A percentile compares a stretch with the other conserved stretches of the same genome.
These are phyloP conservation scores for Podospora sp. DNA, from an alignment of 495 filamentous ascomycete genomes.

Conservation along the genomic window DNA sequence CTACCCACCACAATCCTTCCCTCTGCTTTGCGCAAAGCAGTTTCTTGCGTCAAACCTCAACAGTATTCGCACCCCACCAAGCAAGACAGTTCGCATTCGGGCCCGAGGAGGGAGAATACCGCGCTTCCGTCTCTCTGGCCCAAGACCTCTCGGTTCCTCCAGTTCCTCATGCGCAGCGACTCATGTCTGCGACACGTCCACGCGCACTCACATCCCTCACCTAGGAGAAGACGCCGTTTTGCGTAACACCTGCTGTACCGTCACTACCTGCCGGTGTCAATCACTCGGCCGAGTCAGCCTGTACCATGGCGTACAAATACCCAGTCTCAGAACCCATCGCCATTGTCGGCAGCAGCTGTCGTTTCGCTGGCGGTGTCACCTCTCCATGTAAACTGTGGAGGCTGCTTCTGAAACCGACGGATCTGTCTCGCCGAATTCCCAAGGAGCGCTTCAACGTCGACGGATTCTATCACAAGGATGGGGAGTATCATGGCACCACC, in stretches of 20 bases:
- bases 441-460: conserved; percentile 52
- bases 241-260: background rate
- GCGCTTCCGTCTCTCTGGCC: background rate
- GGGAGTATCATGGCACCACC: conserved; percentile 51
- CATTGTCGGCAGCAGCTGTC: conserved; percentile 60
- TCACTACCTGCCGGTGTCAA: background rate
- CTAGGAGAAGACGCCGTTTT: background rate
- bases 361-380: conserved; percentile 59
- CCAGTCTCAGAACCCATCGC: conserved; percentile 57
- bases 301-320: conserved; percentile 38
- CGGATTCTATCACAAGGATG: conserved; percentile 53
- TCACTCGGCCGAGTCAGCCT: background rate
- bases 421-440: conserved; percentile 52
- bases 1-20: background rate
- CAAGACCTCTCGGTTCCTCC: background rate
- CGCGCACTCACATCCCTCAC: background rate
- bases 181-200: background rate
- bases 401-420: conserved; percentile 36
- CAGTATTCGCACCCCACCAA: background rate
- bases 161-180: background rate
- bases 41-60: background rate
- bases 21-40: background rate
- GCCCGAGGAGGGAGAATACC: background rate
- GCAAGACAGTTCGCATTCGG: background rate
- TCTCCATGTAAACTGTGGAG: conserved; percentile 59